These are phyloP conservation scores for Aschersonia sp. DNA, from an alignment of 2,329 filamentous ascomycete genomes.

Conservation along the genomic window DNA sequence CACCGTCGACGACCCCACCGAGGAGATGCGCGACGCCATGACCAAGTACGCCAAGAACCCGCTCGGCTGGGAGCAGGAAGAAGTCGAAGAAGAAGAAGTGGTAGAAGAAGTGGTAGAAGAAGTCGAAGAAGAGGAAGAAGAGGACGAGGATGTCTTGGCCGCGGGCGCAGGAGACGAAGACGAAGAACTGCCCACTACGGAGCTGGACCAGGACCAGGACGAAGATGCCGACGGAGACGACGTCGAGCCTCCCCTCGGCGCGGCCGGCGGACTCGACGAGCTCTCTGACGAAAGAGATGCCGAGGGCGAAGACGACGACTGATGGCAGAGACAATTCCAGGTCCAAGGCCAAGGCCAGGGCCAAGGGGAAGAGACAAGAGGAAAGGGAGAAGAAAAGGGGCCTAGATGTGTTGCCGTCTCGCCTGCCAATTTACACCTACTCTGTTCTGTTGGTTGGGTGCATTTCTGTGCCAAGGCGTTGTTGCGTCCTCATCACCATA, in stretches of 20 bases:
- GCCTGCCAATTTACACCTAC: no score
- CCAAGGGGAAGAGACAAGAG: no score
- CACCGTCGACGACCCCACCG: slow-evolving; percentile 37
- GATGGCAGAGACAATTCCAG: slow-evolving; percentile 11
- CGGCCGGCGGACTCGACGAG: neutral
- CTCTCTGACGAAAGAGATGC: slow-evolving; percentile 17
- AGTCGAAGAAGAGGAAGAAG: no score
- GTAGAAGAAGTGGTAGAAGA: slow-evolving; percentile 4
- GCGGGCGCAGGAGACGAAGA: no score
- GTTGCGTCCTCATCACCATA: no score
- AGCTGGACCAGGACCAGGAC: neutral
- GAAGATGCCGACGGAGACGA: slow-evolving; percentile 13
- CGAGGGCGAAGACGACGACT: slow-evolving; percentile 31
- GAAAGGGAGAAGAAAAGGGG: no score
- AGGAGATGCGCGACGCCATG: slow-evolving; percentile 36
- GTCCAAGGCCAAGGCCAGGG: neutral
- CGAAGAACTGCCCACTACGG: no score
- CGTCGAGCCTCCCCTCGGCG: slow-evolving; percentile 7
- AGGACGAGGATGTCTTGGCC: no score
- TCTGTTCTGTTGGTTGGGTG: no score
- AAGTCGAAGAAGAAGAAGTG: slow-evolving; percentile 16
- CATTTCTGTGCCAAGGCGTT: no score
- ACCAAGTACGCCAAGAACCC: slow-evolving; percentile 37
- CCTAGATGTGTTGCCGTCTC: no score
- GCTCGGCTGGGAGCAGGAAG: slow-evolving; percentile 29